phyloP scores from a whole-genome alignment of 805 yeast species.

The Hanseniaspora nectarophila region DNA sequence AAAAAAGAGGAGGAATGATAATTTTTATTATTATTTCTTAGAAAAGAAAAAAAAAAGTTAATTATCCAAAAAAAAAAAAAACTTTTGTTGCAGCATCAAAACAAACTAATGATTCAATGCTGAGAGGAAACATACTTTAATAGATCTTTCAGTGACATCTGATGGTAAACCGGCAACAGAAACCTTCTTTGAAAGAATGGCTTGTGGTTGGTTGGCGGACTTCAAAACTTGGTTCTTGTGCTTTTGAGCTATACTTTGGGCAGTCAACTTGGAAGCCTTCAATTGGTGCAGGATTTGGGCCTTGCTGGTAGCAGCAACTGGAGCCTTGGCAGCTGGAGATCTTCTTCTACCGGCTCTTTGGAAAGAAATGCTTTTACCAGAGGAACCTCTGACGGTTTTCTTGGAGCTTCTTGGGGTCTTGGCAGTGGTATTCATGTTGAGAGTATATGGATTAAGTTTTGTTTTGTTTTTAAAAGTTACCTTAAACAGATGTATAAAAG shows the following conservation, averaged over 20 bases:
- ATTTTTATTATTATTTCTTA: too few relatives aligned
- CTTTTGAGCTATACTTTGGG: conserved; percentile 27
- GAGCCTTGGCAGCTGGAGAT: conserved; percentile 23
- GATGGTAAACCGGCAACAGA: conserved; percentile 75
- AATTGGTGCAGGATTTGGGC: conserved; percentile 19
- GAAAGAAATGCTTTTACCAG: conserved; percentile 6
- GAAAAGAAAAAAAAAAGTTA: too few relatives aligned
- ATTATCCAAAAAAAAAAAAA: background rate
- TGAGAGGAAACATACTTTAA: conserved; percentile 57
- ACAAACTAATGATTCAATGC: background rate
- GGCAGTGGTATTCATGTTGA: background rate
- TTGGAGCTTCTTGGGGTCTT: background rate
- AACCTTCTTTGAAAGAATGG: conserved; percentile 56
- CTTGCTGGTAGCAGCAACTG: conserved; percentile 23
- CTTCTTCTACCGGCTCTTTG: conserved; percentile 23
- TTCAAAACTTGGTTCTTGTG: conserved; percentile 22
- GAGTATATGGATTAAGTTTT: background rate
- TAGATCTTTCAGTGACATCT: conserved; percentile 72
- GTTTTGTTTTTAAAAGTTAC: background rate
- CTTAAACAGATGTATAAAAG: background rate
- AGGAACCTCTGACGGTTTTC: background rate
- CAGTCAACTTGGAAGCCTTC: conserved; percentile 13
- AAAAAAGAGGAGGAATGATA: background rate
- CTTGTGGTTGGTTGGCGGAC: background rate
- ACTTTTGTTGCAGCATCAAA: background rate